These are phyloP conservation scores for Huntiella moniliformis DNA, from an alignment of 2,329 filamentous ascomycete genomes.

Conservation along the genomic window DNA sequence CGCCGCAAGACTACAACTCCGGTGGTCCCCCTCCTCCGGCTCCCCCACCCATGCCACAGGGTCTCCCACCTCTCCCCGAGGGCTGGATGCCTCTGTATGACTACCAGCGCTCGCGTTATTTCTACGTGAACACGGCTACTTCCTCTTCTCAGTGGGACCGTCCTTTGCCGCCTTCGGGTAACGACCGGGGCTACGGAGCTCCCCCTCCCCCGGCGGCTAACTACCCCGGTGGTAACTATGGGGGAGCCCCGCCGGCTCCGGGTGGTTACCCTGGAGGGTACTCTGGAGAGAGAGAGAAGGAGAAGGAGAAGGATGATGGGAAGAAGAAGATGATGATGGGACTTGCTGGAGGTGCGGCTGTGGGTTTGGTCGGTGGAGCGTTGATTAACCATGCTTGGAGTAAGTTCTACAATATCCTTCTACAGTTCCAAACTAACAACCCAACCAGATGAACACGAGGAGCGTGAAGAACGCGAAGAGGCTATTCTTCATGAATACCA, in stretches of 20 bases:
- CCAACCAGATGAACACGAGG: constrained; percentile 4
- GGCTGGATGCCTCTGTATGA: constrained; percentile 49
- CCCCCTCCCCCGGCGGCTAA: constrained; percentile 5
- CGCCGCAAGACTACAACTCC: constrained; percentile 6
- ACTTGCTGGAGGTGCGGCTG: constrained; percentile 39
- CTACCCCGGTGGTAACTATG: background rate
- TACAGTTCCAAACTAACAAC: background rate
- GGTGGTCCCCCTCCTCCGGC: constrained; percentile 10
- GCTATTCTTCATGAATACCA: constrained; percentile 2
- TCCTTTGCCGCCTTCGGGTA: constrained; percentile 20
- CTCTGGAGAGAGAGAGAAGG: constrained; percentile 14
- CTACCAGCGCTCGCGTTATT: constrained; percentile 40
- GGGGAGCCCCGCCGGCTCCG: constrained; percentile 11
- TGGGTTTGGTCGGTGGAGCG: constrained; percentile 38
- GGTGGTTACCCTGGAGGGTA: constrained; percentile 8
- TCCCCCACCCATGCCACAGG: constrained; percentile 14
- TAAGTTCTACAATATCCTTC: constrained; percentile 18
- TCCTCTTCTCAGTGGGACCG: constrained; percentile 46
- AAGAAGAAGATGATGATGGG: constrained; percentile 37
- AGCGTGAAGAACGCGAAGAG: constrained; percentile 6
- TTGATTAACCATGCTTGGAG: constrained; percentile 36
- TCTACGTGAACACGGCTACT: constrained; percentile 42
- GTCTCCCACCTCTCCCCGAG: constrained; percentile 32
- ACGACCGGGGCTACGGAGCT: constrained; percentile 7
- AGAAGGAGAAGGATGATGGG: constrained; percentile 24